Evolutionary conservation across 2,329 filamentous ascomycete genomes (phyloP), one percentile per base, ranked within the genome.

Genomic region (Sphaceloma murrayae): DNA sequence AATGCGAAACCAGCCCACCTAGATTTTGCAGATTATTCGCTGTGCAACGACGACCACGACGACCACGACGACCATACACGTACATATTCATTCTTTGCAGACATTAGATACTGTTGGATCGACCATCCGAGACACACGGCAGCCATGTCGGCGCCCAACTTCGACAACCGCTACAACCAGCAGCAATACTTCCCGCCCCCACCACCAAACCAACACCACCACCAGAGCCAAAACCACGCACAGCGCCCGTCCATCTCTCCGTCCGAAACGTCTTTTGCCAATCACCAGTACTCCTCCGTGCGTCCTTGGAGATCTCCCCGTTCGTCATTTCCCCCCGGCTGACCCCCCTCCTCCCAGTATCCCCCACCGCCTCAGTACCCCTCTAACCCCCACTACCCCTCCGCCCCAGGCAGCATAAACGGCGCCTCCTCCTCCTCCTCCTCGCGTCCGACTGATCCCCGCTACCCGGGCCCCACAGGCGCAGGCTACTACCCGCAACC

Each of bases 141-240:
- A n/a, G 30, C 24, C 18, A 45, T 45, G 42, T 30, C 42, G 21
- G 42, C 42, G 19, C 42, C 42, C n/a, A 45, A 45, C 22, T 34
- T 45, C 21, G 42, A 45, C 31, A 22, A 13, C n/a, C 42, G 42
- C 16, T 31, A 16, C 5, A 30, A 10, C 17, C 42, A 45, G n/a
- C 30, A 45, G 2, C 30, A 45, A 34, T 45, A 45, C 42, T 45
- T 22, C 22, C 42, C 42, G n/a, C n/a, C n/a, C 29, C 42, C 42
- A 5, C 42, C 42, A n/a, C 42, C 42, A 16, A 24, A 29, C 27
- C 14, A 19, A 18, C 17, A 22, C 17, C 17, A 24, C 32, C 6
- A 33, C 11, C 31, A 33, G 6, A 33, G 14, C 16, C 16, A 33
- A 7, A 13, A 13, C 13, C 8, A 7, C 16, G 7, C 31, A 7